Conservation (phyloP, 2,329 filamentous ascomycete species). For the Lachnellula subtilissima region DNA sequence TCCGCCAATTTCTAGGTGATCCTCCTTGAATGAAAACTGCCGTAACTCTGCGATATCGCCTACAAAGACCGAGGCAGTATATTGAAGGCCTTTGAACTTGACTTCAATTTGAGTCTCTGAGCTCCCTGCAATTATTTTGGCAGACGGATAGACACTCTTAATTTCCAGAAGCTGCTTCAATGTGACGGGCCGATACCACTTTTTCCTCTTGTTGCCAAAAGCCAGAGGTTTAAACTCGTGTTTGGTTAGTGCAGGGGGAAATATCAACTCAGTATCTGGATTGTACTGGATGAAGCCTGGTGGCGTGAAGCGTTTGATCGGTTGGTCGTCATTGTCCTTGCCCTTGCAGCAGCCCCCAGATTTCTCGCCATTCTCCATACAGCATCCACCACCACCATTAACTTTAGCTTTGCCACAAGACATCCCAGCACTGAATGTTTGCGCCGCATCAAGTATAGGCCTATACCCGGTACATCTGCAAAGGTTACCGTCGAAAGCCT, state of each 20-base stretch:
- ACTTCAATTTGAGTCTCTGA: slow-evolving; percentile 98
- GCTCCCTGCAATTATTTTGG: slow-evolving; percentile 93
- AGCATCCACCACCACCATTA: slow-evolving; percentile 57
- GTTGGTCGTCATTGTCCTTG: slow-evolving; percentile 45
- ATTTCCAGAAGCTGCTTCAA: slow-evolving; percentile 85
- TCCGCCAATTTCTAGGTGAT: slow-evolving; percentile 85
- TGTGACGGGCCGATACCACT: slow-evolving; percentile 87
- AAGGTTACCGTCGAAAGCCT: slow-evolving; percentile 94
- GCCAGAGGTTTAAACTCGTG: slow-evolving; percentile 76
- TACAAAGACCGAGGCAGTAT: slow-evolving; percentile 84
- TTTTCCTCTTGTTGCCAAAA: slow-evolving; percentile 92
- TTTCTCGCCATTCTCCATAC: slow-evolving; percentile 58
- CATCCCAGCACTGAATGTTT: slow-evolving; percentile 64
- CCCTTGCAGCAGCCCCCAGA: slow-evolving; percentile 66
- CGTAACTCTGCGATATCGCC: slow-evolving; percentile 88
- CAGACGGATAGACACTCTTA: slow-evolving; percentile 76
- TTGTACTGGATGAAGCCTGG: slow-evolving; percentile 94
- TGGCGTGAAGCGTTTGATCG: slow-evolving; percentile 68
- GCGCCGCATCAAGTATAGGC: slow-evolving; percentile 88
- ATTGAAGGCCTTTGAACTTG: slow-evolving; percentile 94
- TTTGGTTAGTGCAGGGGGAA: slow-evolving; percentile 79
- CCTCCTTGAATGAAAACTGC: slow-evolving; percentile 72
- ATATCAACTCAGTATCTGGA: slow-evolving; percentile 90
- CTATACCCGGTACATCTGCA: slow-evolving; percentile 93
- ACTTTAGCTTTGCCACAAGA: slow-evolving; percentile 46